These are phyloP conservation scores for Rhodosporidiobolus odoratus DNA, from an alignment of 768 basidiomycete species.

Conservation along the genomic window DNA sequence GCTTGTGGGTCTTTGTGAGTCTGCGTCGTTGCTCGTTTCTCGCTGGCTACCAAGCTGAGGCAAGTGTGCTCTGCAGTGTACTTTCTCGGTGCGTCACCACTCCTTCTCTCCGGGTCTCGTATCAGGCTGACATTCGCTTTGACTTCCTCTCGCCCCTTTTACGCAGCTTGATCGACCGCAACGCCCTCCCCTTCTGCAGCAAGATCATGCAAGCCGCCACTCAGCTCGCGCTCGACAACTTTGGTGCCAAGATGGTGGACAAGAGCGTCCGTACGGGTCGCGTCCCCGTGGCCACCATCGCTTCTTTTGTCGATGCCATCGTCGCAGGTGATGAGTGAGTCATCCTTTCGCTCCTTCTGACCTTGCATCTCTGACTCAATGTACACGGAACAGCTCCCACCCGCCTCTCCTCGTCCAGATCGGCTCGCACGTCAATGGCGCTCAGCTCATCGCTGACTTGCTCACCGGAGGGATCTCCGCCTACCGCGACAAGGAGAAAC, in stretches of 20 bases:
- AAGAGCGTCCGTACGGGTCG: neutral
- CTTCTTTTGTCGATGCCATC: conserved; percentile 3
- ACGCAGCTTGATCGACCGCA: conserved; percentile 22
- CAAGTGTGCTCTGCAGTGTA: neutral
- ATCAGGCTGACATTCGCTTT: no score
- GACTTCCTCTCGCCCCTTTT: neutral
- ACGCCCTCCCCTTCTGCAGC: conserved; percentile 15
- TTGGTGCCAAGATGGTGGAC: conserved; percentile 29
- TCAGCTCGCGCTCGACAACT: conserved; percentile 11
- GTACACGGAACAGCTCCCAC: no score
- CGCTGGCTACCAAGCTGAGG: neutral
- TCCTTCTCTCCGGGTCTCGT: neutral
- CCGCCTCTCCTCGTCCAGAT: conserved; percentile 6
- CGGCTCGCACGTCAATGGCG: conserved; percentile 12
- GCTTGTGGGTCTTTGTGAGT: conserved; percentile 30
- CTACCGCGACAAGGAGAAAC: conserved; percentile 1
- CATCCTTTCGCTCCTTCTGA: neutral
- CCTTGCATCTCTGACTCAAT: no score
- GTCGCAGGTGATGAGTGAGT: neutral
- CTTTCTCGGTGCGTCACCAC: conserved; percentile 1
- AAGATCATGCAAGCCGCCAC: conserved; percentile 9
- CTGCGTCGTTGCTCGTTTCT: rapidly evolving
- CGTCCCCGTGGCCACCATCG: neutral
- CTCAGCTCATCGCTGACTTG: conserved; percentile 12
- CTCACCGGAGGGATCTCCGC: neutral